Base-by-base conservation (phyloP, 2,329 filamentous ascomycete genomes). In the Ustulina deusta region DNA sequence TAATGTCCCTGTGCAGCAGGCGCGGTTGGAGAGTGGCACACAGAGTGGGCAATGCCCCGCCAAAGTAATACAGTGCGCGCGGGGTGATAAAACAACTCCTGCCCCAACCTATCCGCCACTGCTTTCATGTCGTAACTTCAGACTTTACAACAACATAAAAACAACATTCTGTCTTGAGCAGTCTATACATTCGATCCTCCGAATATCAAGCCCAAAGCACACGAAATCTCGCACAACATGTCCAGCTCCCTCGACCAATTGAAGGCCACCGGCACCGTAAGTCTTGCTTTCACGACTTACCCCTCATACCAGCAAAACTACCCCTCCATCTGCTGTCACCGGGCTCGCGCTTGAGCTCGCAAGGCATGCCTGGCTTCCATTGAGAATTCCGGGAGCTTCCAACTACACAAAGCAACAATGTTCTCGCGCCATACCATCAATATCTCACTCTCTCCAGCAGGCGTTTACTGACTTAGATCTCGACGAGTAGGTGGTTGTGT, bases 201-300 rank as follows among this genome's bases (percentile, higher is more conserved):
- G 9, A 40, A 25, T 9, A 25, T 13, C 22, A n/a, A 48, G 2
- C 38, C 22, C 49, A 55, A 36, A 66, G n/a, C 38, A 44, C 63
- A 11, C 29, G 25, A 49, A 40, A 29, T 44, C 13, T 22, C 42
- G 10, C 9, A 34, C 65, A 83, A 73, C 55, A 97, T 97, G 94
- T 84, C 93, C 83, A 91, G 85, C 83, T 93, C 94, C 83, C 92
- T 99, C 78, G 96, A 98, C 78, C 94, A 98, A 86, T 90, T 99
- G 82, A 99, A 99, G 89, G 90, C 93, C 86, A 83, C 91, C 81
- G 96, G 96, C 91, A 99, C 96, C 79, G 94, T 97, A 88, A 84
- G 93, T 92, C 62, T 65, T 20, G 49, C 27, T 34, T 46, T 54
- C 54, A 10, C 48, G 22, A 49, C 73, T 75, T 71, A 76, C 73